These are phyloP conservation scores for Dissophora globulifera DNA, from an alignment of 192 early-diverging fungal species.

Conservation along the genomic window DNA sequence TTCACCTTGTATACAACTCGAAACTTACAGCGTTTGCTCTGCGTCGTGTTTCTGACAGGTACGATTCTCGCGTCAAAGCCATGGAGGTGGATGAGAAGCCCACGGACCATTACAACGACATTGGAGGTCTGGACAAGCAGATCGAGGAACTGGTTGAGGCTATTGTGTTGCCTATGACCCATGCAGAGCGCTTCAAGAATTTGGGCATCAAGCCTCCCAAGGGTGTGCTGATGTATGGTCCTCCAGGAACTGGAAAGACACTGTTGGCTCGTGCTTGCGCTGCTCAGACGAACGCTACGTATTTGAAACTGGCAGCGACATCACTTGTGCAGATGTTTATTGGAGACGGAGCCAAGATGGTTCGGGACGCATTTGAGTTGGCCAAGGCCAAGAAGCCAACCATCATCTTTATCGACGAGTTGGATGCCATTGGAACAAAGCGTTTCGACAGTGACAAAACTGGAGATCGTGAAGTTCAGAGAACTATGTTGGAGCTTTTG, in stretches of 20 bases:
- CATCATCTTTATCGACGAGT: conserved; percentile 99
- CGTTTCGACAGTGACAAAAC: conserved; percentile 97
- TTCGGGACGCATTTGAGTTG: conserved; percentile 95
- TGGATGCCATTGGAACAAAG: conserved; percentile 99
- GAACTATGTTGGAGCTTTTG: conserved; percentile 98
- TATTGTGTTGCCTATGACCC: conserved; percentile 88
- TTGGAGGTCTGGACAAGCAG: conserved; percentile 91
- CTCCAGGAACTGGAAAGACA: conserved; percentile 90
- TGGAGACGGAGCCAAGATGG: conserved; percentile 97
- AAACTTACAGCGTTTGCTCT: background rate
- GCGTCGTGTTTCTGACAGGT: conserved; percentile 60
- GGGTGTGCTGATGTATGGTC: conserved; percentile 87
- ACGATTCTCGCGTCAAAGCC: conserved; percentile 97
- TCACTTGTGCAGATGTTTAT: conserved; percentile 97
- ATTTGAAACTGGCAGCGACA: conserved; percentile 96
- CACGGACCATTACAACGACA: conserved; percentile 96
- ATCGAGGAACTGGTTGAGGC: conserved; percentile 90
- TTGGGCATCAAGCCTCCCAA: conserved; percentile 90
- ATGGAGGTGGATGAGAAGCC: conserved; percentile 99
- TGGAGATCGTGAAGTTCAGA: conserved; percentile 98
- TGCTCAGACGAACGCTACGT: conserved; percentile 95
- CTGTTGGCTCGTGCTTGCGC: conserved; percentile 98
- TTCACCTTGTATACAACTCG: too few relatives aligned
- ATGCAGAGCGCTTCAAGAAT: conserved; percentile 87
- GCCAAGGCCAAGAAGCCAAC: conserved; percentile 99